These are phyloP conservation scores for Voacanga thouarsii DNA, from an alignment of 257 asterid species.

Conservation along the genomic window DNA sequence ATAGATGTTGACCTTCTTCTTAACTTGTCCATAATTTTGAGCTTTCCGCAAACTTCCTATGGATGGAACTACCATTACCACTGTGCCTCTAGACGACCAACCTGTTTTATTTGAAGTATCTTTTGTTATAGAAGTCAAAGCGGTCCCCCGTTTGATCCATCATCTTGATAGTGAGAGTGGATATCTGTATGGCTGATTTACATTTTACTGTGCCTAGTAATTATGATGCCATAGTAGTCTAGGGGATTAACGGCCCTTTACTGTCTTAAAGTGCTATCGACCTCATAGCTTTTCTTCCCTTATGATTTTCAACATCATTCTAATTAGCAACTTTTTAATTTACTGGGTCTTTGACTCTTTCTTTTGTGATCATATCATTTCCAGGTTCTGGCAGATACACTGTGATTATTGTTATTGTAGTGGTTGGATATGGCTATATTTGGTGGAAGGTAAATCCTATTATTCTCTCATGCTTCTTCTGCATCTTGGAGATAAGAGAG, in stretches of 20 bases:
- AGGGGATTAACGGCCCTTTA: neutral
- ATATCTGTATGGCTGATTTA: neutral
- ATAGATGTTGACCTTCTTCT: neutral
- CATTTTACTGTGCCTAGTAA: neutral
- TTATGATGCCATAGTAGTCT: neutral
- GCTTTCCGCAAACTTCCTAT: neutral
- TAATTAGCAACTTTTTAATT: neutral
- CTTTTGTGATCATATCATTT: conserved; percentile 9
- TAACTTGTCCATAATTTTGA: neutral
- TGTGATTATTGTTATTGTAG: conserved; percentile 57
- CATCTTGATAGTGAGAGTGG: neutral
- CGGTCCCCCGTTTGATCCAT: neutral
- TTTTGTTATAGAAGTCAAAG: neutral
- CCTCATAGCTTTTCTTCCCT: neutral
- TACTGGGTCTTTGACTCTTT: neutral
- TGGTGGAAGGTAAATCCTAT: conserved; percentile 94
- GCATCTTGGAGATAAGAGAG: too few species aligned
- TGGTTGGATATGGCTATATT: conserved; percentile 84
- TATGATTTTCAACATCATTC: neutral
- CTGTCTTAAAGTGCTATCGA: neutral
- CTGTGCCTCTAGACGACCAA: neutral
- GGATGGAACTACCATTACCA: neutral
- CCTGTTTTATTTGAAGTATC: neutral
- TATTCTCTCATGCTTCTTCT: neutral
- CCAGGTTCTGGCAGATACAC: conserved; percentile 80